Conservation (phyloP, 345 rosid genomes). For the Cochlearia excelsa region DNA sequence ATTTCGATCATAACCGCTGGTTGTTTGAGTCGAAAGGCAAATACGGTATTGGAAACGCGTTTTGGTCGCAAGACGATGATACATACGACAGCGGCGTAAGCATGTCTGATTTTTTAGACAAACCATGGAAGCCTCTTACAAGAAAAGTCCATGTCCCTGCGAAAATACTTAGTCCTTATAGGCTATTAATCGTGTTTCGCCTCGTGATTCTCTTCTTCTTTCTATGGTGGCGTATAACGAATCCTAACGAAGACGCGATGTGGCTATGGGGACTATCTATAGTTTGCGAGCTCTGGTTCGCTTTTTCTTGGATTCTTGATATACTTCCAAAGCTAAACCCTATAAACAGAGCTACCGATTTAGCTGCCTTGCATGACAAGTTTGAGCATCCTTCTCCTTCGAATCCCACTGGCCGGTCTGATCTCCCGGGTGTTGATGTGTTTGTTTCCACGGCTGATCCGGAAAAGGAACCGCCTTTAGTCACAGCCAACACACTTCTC, state of each 20-base stretch:
- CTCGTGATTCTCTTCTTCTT: slow-evolving; percentile 51
- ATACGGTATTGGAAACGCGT: slow-evolving; percentile 79
- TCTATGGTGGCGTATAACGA: slow-evolving; percentile 66
- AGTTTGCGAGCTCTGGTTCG: slow-evolving; percentile 91
- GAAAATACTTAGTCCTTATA: slow-evolving; percentile 81
- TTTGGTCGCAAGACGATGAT: slow-evolving; percentile 59
- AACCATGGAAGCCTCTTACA: slow-evolving; percentile 95
- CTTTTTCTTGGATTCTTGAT: slow-evolving; percentile 87
- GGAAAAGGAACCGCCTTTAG: slow-evolving; percentile 88
- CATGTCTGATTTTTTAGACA: slow-evolving; percentile 86
- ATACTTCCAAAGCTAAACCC: slow-evolving; percentile 82
- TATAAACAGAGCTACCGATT: slow-evolving; percentile 77
- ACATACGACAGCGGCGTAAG: slow-evolving; percentile 47
- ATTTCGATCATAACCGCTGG: slow-evolving; percentile 95
- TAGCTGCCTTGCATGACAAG: slow-evolving; percentile 69
- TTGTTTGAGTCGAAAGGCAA: slow-evolving; percentile 66
- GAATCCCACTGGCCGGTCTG: slow-evolving; percentile 84
- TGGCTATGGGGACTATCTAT: slow-evolving; percentile 85
- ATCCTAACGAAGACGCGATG: slow-evolving; percentile 81
- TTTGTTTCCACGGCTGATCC: slow-evolving; percentile 93
- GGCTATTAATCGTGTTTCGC: slow-evolving; percentile 54
- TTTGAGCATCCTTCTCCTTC: slow-evolving; percentile 69
- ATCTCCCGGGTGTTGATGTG: slow-evolving; percentile 78
- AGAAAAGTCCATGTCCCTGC: slow-evolving; percentile 66
- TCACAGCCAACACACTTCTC: slow-evolving; percentile 78